Evolutionary conservation across 2,329 filamentous ascomycete species (phyloP), one percentile per base, ranked within the genome.

Genomic region (Diplodia sapinea): DNA sequence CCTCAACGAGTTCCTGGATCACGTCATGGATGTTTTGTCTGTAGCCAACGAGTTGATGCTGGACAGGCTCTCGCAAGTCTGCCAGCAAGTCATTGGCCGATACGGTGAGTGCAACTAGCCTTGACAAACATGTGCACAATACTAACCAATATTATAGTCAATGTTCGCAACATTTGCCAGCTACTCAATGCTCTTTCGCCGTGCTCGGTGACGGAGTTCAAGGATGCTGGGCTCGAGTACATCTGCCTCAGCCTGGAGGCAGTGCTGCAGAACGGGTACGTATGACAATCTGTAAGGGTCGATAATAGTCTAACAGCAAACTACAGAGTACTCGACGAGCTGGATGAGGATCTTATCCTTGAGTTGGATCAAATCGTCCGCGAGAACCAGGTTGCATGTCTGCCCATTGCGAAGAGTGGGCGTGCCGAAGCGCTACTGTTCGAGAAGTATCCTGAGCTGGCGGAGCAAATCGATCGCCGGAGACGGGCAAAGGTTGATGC

Each of bases 11-110:
- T 93, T 97, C 70, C 88, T 94, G 4, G 93, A 98, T 72, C 82
- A 95, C n/a, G 85, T 97, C 9, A 86, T 98, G 80, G 93, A 97
- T 72, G 91, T 98, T 54, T 90, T 98, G 86, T 88, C 88, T 67
- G 90, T 92, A 64, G 93, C 94, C 13, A 95, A 99, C 75, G 94
- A 99, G 78, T 82, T 99, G 68, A 97, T 99, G 94, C 85, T 99
- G 56, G 93, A 97, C 76, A 87, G 94, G 7, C 82, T 99, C 5
- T 93, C 92, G 5, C 92, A 97, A 76, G 88, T 96, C 33, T 98
- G 95, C 77, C 95, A 99, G 76, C 88, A 87, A 68, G 81, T 93
- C 26, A 86, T 98, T 68, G 94, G 93, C 43, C 87, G 87, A 61
- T 96, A 95, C 79, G 88, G 86, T 88, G 77, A 74, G 83, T 11